Conservation (phyloP, 2,329 filamentous ascomycete species). For the Fusarium scirpi region DNA sequence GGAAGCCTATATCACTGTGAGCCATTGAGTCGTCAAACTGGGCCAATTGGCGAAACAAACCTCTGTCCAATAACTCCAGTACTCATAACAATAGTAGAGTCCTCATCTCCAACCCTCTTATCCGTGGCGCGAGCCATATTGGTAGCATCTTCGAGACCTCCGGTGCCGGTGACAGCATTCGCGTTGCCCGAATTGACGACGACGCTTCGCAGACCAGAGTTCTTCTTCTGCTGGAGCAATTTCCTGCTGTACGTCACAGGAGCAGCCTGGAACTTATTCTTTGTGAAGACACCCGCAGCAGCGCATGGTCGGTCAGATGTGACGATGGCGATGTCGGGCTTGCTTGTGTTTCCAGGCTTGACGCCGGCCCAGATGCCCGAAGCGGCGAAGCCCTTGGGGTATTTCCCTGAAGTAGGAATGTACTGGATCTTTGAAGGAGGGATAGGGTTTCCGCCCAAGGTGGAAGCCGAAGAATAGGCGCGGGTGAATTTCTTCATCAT, state of each 20-base stretch:
- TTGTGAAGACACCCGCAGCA: constrained; percentile 94
- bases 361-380: constrained; percentile 92
- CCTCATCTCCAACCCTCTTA: constrained; percentile 62
- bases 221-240: constrained; percentile 74
- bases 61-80: constrained; percentile 97
- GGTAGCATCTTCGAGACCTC: constrained; percentile 87
- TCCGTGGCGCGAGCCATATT: constrained; percentile 87
- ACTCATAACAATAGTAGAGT: constrained; percentile 92
- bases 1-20: constrained; percentile 70
- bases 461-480: constrained; percentile 50
- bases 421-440: constrained; percentile 90
- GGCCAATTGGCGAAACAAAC: constrained; percentile 55
- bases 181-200: constrained; percentile 96
- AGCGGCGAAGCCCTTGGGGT: constrained; percentile 89
- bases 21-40: constrained; percentile 9
- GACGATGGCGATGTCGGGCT: constrained; percentile 90
- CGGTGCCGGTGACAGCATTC: constrained; percentile 94
- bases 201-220: constrained; percentile 80
- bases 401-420: constrained; percentile 84
- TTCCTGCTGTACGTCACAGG: constrained; percentile 88
- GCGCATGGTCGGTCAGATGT: constrained; percentile 87
- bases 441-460: constrained; percentile 56
- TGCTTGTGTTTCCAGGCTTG: constrained; percentile 90
- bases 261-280: constrained; percentile 97
- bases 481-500: constrained; percentile 52